Base-by-base conservation (phyloP, 2,329 filamentous ascomycete genomes). In the Nectriaceae sp. region DNA sequence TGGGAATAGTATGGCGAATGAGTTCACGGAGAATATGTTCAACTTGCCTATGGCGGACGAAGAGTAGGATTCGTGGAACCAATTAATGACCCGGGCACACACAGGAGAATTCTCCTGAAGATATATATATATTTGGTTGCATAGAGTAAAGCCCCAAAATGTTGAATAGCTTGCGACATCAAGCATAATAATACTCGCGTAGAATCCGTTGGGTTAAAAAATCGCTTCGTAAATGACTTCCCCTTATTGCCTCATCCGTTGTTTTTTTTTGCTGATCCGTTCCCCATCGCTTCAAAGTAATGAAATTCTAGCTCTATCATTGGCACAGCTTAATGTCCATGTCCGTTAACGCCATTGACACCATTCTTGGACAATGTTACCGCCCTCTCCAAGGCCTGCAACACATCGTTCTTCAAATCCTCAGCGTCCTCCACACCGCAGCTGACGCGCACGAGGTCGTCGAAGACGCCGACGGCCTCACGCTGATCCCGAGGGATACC, bases 341-440 rank as follows among this genome's bases (percentile, higher is more conserved):
- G 8, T 10, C 52, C 49, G 24, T 24, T 52, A n/a, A 40, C 33
- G 13, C 64, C 61, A 41, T 67, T 67, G 42, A 62, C 48, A 41
- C 62, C 66, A 47, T 68, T 68, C 57, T 65, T 62, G 47, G 54
- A 55, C 42, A 60, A 60, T 2, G 57, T 49, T 5, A 89, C 83
- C 2, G 90, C 90, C 71, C 80, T 83, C 70, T 94, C 87, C 36
- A 97, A 73, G 4, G 94, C 94, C 70, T 89, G 87, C 56, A 91
- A 69, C 15, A 95, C 84, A 75, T 99, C 94, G 35, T 78, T 80
- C 62, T 85, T 85, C 53, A 99, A 76, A 70, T 99, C 94, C 53
- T 86, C 84, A 6, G 84, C 83, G 65, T 99, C 94, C 74, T 99
- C 94, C 46, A 99, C 84, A 63, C 94, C 94, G 68, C 91, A 97